These are phyloP conservation scores for Pseudevernia furfuracea DNA, from an alignment of 495 filamentous ascomycete genomes.

Conservation along the genomic window DNA sequence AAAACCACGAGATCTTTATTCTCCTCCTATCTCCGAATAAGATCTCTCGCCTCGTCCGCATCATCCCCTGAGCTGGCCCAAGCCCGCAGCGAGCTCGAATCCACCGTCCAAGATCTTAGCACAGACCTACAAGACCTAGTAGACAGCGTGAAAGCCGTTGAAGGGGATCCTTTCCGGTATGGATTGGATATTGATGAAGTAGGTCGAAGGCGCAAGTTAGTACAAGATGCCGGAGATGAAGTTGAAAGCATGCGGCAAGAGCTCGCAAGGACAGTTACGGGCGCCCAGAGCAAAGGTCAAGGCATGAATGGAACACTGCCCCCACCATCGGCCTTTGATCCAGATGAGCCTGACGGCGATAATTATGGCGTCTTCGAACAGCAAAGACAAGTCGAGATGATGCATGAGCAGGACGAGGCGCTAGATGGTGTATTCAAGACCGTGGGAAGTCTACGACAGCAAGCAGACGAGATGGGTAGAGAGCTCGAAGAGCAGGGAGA, in stretches of 20 bases:
- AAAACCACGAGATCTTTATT: constrained; percentile 75
- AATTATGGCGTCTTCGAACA: constrained; percentile 88
- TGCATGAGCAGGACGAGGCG: constrained; percentile 91
- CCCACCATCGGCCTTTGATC: constrained; percentile 63
- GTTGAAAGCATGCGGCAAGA: constrained; percentile 84
- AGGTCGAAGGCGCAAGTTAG: constrained; percentile 66
- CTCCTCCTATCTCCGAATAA: constrained; percentile 92
- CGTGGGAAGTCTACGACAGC: constrained; percentile 77
- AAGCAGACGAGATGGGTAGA: constrained; percentile 90
- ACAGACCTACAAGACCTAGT: constrained; percentile 85
- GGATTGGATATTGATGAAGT: constrained; percentile 82
- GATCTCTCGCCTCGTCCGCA: constrained; percentile 63
- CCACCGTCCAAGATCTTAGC: constrained; percentile 64
- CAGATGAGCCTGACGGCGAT: constrained; percentile 40
- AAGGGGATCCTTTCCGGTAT: constrained; percentile 81
- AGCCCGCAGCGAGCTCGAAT: constrained; percentile 73
- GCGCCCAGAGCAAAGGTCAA: constrained; percentile 14
- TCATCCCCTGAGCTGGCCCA: constrained; percentile 78
- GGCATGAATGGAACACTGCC: constrained; percentile 45
- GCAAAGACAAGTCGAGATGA: constrained; percentile 80
- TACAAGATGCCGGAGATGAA: constrained; percentile 82
- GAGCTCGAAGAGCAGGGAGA: constrained; percentile 90
- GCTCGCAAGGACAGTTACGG: constrained; percentile 41
- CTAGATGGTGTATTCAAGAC: constrained; percentile 88
- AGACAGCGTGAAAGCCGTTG: constrained; percentile 79